Base-by-base conservation (phyloP, 768 basidiomycete species). In the Tulasnella sp. region DNA sequence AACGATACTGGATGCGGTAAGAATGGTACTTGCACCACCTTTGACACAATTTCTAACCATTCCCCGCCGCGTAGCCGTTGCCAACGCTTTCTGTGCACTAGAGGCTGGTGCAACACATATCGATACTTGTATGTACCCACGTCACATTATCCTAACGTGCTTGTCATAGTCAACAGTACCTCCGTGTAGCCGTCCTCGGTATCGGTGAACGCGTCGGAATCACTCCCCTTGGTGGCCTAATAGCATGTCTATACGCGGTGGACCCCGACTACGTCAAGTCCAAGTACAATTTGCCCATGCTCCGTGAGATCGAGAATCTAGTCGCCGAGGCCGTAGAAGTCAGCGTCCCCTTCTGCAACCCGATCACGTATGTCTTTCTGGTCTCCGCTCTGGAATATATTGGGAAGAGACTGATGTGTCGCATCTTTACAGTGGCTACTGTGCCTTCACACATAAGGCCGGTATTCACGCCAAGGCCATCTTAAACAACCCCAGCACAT, bases 401-500 rank as follows among this genome's bases (percentile, higher is more conserved):
- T n/a, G n/a, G n/a, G n/a, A n/a, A n/a, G n/a, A n/a, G n/a, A n/a
- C n/a, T n/a, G n/a, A n/a, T n/a, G 15, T 38, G 15, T 38, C 15
- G 4, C 26, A n/a, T 7, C 43, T 49, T 58, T 63, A 3, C 64
- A 97, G 94, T 58, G 96, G 96, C 15, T 99, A 97, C 75, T 98
- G 96, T 70, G 96, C 96, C 3, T 99, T 99, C 78, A 99, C 96
- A 26, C 96, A 98, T 84, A 98, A 99, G 85, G 96, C 96, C 21
- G 96, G 96, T 70, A 99, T 99, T 65, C 96, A 99, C 73, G 96
- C 96, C 75, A 99, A 99, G 80, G 96, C 96, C 41, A 99, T 99
- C 73, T 82, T 94, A 64, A 96, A 97, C 77, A 99, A 99, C 79
- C 96, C 96, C 1, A 90, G 88, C 68, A 99, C 96, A 9, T 99